Conservation (phyloP, 1,284 basidiomycete species). For the Pseudozyma flocculosa region DNA sequence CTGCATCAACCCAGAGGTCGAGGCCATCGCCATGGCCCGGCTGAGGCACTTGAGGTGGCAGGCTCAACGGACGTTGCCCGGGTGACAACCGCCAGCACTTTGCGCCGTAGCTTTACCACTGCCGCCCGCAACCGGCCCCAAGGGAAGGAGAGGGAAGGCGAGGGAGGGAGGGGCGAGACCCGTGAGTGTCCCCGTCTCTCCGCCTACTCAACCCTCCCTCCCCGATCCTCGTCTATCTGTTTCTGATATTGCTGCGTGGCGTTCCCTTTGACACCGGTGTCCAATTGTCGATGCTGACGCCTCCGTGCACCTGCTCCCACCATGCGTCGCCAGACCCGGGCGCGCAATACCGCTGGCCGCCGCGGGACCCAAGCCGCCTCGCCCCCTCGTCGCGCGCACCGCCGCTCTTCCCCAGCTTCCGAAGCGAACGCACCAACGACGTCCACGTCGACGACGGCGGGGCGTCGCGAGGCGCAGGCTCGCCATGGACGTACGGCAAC, state of each 20-base stretch:
- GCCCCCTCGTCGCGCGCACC: no score
- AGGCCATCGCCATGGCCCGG: constrained; percentile 1
- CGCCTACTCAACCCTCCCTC: not conserved
- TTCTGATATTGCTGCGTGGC: no score
- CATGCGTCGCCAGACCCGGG: constrained; percentile 57
- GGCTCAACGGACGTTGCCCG: not conserved
- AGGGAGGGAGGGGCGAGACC: not conserved
- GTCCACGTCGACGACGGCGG: constrained; percentile 4
- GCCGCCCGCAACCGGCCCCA: no score
- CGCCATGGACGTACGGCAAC: constrained; percentile 82
- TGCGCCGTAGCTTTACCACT: no score
- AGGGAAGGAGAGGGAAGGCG: not conserved
- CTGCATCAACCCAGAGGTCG: constrained; percentile 17
- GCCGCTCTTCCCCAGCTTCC: no score
- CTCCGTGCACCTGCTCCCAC: not conserved
- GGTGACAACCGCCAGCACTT: not conserved
- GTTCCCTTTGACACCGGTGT: no score
- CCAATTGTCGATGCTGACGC: no score
- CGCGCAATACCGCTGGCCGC: constrained; percentile 63
- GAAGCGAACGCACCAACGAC: no score
- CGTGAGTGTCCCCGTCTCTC: constrained; percentile 4
- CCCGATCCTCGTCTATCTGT: no score
- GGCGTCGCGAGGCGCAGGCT: constrained; percentile 58
- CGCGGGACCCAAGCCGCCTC: constrained; percentile 60
- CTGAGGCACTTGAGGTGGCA: not conserved